phyloP scores from a whole-genome alignment of 2,329 filamentous ascomycete genomes.

The Akanthomyces dipterigenus region DNA sequence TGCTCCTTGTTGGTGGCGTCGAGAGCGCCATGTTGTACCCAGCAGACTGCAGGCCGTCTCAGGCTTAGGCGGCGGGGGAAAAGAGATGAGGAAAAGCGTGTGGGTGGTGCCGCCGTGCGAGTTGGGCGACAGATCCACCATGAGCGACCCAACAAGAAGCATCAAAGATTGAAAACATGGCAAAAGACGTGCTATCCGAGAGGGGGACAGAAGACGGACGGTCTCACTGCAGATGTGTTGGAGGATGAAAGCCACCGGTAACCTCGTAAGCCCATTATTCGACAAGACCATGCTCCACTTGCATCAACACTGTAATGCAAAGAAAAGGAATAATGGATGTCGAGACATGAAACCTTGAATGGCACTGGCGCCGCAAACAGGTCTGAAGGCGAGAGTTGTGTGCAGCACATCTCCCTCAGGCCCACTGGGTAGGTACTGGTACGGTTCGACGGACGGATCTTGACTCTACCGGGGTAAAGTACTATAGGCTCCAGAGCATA shows the following conservation, averaged over 20 bases:
- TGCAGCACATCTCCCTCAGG: not conserved
- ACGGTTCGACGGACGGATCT: not conserved
- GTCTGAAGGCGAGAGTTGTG: not conserved
- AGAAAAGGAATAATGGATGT: not conserved
- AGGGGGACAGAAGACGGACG: not conserved
- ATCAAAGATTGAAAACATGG: not conserved
- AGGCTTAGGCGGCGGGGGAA: not conserved
- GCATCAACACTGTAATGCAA: not conserved
- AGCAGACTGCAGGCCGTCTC: not conserved
- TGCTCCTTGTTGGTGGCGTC: not conserved
- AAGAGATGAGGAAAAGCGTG: not conserved
- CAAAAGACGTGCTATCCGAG: conserved; percentile 2
- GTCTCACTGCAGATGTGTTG: conserved; percentile 1
- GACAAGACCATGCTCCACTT: not conserved
- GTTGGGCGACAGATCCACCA: not conserved
- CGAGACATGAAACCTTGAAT: not conserved
- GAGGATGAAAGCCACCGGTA: not conserved
- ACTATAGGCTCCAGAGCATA: not conserved
- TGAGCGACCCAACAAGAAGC: conserved; percentile 1
- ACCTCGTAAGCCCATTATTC: not conserved
- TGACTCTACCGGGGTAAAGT: not conserved
- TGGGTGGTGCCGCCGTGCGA: not conserved
- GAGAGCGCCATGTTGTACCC: not conserved
- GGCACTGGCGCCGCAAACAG: not conserved
- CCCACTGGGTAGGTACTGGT: not conserved